Evolutionary conservation across 805 yeast species (phyloP).

Genomic region (Zygoascus biomembranicola): DNA sequence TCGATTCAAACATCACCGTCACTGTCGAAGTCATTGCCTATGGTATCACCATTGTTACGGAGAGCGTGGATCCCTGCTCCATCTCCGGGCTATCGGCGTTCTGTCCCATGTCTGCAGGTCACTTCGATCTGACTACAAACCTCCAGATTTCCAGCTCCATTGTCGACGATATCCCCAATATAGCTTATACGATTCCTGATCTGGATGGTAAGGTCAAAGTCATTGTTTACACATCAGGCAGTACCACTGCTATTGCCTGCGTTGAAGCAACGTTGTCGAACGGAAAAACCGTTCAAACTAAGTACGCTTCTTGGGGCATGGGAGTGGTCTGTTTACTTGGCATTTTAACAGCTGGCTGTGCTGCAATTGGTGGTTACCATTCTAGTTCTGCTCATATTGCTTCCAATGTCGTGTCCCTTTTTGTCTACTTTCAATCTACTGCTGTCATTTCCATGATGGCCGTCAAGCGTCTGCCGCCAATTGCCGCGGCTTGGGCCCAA

Average conservation of each 20-base stretch:
- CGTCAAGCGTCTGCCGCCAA: slow-evolving; percentile 85
- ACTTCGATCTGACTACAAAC: slow-evolving; percentile 58
- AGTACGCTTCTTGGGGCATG: slow-evolving; percentile 91
- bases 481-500: slow-evolving; percentile 97
- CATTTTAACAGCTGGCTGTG: slow-evolving; percentile 75
- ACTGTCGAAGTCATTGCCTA: slow-evolving; percentile 63
- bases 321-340: slow-evolving; percentile 89
- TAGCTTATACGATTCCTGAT: slow-evolving; percentile 89
- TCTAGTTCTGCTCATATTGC: slow-evolving; percentile 95
- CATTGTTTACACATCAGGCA: slow-evolving; percentile 45
- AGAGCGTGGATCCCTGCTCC: slow-evolving; percentile 54
- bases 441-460: slow-evolving; percentile 96
- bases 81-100: slow-evolving; percentile 34
- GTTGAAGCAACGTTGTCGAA: slow-evolving; percentile 80
- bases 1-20: slow-evolving; percentile 64
- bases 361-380: slow-evolving; percentile 81
- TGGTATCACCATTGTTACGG: slow-evolving; percentile 58
- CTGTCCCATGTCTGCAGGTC: slow-evolving; percentile 86
- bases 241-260: slow-evolving; percentile 64
- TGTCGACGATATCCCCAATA: slow-evolving; percentile 55
- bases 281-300: slow-evolving; percentile 90
- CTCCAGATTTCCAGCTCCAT: slow-evolving; percentile 28
- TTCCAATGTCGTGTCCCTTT: slow-evolving; percentile 87
- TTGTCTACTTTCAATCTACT: slow-evolving; percentile 86
- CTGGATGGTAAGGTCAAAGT: slow-evolving; percentile 87